Evolutionary conservation across 2,329 filamentous ascomycete species (phyloP).

Genomic region (Fusarium chaquense): DNA sequence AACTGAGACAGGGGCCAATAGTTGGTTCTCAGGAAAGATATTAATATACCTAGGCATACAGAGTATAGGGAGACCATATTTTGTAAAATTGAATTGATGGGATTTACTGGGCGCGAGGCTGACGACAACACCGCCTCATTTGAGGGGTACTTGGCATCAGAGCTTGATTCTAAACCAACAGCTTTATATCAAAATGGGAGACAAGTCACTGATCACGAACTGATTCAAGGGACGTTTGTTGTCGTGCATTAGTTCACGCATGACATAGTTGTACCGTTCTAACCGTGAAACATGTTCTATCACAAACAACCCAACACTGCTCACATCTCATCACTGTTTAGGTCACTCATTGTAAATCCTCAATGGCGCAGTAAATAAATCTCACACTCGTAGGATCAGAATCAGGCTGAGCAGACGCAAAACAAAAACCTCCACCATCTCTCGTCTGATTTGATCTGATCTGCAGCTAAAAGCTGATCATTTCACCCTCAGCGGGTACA

Average conservation of each 20-base stretch:
- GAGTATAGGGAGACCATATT: neutral
- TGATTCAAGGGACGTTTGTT: neutral
- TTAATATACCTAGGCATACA: neutral
- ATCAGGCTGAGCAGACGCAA: neutral
- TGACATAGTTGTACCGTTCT: slow-evolving; percentile 3
- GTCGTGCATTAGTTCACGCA: neutral
- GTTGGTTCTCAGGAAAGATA: neutral
- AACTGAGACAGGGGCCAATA: slow-evolving; percentile 29
- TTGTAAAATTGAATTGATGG: neutral
- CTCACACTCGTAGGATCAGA: slow-evolving; percentile 4
- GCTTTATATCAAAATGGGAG: neutral
- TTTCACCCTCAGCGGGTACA: neutral
- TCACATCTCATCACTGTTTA: neutral
- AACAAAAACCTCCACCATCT: neutral
- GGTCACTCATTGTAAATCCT: neutral
- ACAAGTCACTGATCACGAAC: neutral
- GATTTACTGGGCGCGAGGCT: neutral
- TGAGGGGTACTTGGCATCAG: neutral
- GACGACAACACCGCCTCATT: neutral
- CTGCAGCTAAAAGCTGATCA: slow-evolving; percentile 16
- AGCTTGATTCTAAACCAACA: neutral
- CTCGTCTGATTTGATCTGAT: slow-evolving; percentile 4
- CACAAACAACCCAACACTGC: neutral
- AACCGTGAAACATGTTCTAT: neutral
- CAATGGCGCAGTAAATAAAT: slow-evolving; percentile 8